Conservation (phyloP, 495 filamentous ascomycete genomes). For the Xylaria flabelliformis region DNA sequence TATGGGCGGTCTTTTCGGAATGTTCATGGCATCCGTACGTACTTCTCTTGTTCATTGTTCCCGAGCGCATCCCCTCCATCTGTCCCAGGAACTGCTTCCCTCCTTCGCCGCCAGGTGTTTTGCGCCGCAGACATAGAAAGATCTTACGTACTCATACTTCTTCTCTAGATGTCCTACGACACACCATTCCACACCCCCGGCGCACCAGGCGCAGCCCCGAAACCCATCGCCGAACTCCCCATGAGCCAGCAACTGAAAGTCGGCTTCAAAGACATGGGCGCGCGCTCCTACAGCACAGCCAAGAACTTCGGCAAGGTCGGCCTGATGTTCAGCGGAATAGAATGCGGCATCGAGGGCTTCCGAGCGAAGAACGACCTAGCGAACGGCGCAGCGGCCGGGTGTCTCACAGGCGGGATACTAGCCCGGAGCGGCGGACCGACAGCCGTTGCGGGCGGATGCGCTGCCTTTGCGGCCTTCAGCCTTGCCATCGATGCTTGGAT, state of each 20-base stretch:
- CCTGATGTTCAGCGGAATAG: slow-evolving; percentile 87
- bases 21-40: slow-evolving; percentile 93
- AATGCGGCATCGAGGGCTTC: slow-evolving; percentile 92
- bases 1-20: slow-evolving; percentile 87
- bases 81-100: background rate
- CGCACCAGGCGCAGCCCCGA: slow-evolving; percentile 59
- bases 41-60: background rate
- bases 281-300: slow-evolving; percentile 79
- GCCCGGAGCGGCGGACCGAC: slow-evolving; percentile 87
- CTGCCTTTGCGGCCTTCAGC: slow-evolving; percentile 94
- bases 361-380: slow-evolving; percentile 92
- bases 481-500: slow-evolving; percentile 94
- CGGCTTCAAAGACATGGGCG: slow-evolving; percentile 94
- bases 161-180: slow-evolving; percentile 84
- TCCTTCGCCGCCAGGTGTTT: background rate
- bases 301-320: slow-evolving; percentile 96
- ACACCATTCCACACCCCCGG: slow-evolving; percentile 75
- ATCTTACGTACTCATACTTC: slow-evolving; percentile 25
- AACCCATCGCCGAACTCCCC: slow-evolving; percentile 71
- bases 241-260: slow-evolving; percentile 77
- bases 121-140: background rate
- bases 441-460: slow-evolving; percentile 87
- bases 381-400: slow-evolving; percentile 88
- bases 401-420: slow-evolving; percentile 87
- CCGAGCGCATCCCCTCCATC: background rate